These are phyloP conservation scores for Odontarrhena argentea DNA, from an alignment of 345 rosid species.

Conservation along the genomic window DNA sequence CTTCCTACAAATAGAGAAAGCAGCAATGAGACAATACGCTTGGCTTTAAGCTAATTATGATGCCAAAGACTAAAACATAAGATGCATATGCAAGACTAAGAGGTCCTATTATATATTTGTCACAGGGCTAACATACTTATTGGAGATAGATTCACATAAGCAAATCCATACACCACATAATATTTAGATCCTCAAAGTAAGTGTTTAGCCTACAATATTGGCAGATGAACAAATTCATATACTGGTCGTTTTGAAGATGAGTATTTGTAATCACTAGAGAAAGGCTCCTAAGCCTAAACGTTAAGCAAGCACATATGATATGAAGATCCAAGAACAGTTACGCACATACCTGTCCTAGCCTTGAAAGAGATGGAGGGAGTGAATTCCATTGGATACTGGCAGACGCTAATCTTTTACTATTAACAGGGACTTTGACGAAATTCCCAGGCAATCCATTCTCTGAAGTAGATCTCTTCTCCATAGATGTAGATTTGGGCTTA, in stretches of 20 bases:
- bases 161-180: not conserved
- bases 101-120: not conserved
- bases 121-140: not conserved
- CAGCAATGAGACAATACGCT: constrained; percentile 10
- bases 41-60: not conserved
- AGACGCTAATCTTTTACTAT: constrained; percentile 63
- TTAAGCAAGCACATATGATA: constrained; percentile 8
- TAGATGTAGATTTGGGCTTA: constrained; percentile 46
- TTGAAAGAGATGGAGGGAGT: constrained; percentile 80
- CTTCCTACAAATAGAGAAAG: constrained; percentile 52
- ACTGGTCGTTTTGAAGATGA: not conserved
- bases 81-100: not conserved
- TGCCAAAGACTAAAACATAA: constrained; percentile 21
- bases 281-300: constrained; percentile 1
- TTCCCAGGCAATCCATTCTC: constrained; percentile 71
- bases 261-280: constrained; percentile 12
- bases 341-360: constrained; percentile 80
- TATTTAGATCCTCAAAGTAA: not conserved
- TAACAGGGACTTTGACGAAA: constrained; percentile 76
- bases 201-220: not conserved
- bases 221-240: not conserved
- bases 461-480: constrained; percentile 56
- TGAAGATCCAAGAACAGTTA: constrained; percentile 30
- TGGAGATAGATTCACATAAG: not conserved
- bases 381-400: constrained; percentile 72